Evolutionary conservation across 345 rosid genomes (phyloP).

Genomic region (Excoecaria agallocha): DNA sequence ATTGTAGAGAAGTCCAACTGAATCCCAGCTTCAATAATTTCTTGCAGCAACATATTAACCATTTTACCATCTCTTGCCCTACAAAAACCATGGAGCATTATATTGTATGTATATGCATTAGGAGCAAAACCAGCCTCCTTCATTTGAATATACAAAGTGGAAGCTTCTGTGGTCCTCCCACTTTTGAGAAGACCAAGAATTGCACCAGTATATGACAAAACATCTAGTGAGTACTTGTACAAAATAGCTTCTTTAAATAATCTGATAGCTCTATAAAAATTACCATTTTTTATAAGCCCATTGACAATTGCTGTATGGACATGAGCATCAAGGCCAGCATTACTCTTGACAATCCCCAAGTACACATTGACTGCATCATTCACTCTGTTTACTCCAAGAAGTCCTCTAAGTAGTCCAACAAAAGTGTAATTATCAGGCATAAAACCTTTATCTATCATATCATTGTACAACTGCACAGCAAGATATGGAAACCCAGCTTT

Average conservation of each 20-base stretch:
- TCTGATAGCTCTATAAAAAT: conserved; percentile 39
- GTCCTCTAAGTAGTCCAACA: conserved; percentile 52
- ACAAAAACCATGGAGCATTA: conserved; percentile 50
- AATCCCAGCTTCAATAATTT: conserved; percentile 46
- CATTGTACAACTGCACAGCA: conserved; percentile 43
- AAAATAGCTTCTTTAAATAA: conserved; percentile 45
- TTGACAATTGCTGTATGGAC: conserved; percentile 56
- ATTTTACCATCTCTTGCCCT: conserved; percentile 42
- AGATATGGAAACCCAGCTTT: conserved; percentile 42
- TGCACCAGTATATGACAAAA: conserved; percentile 59
- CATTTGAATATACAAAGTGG: conserved; percentile 44
- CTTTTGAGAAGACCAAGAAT: conserved; percentile 55
- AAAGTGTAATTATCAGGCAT: conserved; percentile 54
- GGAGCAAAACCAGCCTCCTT: conserved; percentile 50
- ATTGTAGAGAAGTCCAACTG: conserved; percentile 34
- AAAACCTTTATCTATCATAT: conserved; percentile 48
- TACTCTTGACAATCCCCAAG: conserved; percentile 30
- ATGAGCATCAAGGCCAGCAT: conserved; percentile 48
- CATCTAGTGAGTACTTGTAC: conserved; percentile 52
- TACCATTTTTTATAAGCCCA: conserved; percentile 48
- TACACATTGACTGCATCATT: conserved; percentile 52
- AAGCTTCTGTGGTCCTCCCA: conserved; percentile 55
- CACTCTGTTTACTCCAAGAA: conserved; percentile 40
- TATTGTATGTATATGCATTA: conserved; percentile 33
- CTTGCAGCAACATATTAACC: conserved; percentile 44